A percentile compares a stretch with the other conserved stretches of the same genome.
These are phyloP conservation scores for Botrytis medusae DNA, from an alignment of 2,329 filamentous ascomycete genomes.

Conservation along the genomic window DNA sequence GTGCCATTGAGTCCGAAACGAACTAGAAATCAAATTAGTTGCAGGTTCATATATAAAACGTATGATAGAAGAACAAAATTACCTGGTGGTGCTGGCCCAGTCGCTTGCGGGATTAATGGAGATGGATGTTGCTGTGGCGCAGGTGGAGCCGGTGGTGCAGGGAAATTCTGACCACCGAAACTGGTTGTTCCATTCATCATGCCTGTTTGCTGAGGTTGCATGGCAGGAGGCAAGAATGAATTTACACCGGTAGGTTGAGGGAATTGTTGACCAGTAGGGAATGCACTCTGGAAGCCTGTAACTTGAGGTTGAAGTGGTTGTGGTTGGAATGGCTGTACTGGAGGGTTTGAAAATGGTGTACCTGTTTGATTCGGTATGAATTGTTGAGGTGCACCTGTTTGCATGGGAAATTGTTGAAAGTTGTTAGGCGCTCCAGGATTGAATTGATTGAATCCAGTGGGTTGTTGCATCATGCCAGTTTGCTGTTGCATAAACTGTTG, in stretches of 20 bases:
- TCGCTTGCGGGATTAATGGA: conserved; percentile 74
- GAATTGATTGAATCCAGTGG: conserved; percentile 46
- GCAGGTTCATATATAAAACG: not conserved
- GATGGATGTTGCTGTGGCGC: conserved; percentile 58
- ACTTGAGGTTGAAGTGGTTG: conserved; percentile 55
- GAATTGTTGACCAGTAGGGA: conserved; percentile 41
- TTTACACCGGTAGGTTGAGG: conserved; percentile 50
- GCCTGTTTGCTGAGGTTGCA: conserved; percentile 61
- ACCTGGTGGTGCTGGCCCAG: conserved; percentile 74
- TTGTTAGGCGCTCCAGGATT: conserved; percentile 28
- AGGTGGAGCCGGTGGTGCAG: conserved; percentile 48
- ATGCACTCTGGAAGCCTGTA: conserved; percentile 49
- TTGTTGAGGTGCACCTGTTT: conserved; percentile 33
- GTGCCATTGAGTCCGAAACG: conserved; percentile 77
- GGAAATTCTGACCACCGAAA: conserved; percentile 48
- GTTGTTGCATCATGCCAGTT: conserved; percentile 40
- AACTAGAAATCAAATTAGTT: conserved; percentile 45
- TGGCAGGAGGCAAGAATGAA: conserved; percentile 56
- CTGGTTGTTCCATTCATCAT: conserved; percentile 52
- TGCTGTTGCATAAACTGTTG: conserved; percentile 53
- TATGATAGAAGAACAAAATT: not conserved
- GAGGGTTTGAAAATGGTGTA: conserved; percentile 57
- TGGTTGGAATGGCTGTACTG: conserved; percentile 53
- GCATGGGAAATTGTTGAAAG: conserved; percentile 33
- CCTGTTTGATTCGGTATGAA: conserved; percentile 46